phyloP scores from a whole-genome alignment of 306 rosid genomes.

The Fragaria ananassa region DNA sequence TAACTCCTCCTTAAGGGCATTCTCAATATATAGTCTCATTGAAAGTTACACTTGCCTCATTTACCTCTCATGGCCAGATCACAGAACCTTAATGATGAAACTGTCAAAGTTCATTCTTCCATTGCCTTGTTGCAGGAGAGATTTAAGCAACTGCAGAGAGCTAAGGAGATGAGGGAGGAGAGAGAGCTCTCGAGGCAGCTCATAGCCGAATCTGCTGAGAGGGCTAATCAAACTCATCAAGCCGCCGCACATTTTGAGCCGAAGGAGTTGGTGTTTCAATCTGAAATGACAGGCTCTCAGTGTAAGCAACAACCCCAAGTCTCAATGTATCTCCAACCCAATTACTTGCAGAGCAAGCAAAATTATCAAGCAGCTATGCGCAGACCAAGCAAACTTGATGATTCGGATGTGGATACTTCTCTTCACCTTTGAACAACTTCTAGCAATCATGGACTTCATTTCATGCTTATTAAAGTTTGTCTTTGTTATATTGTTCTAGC shows the following conservation, averaged over 20 bases:
- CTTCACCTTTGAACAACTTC: slow-evolving; percentile 2
- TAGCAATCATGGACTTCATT: neutral
- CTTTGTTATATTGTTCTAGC: slow-evolving; percentile 6
- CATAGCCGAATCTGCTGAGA: slow-evolving; percentile 11
- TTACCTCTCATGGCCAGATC: slow-evolving; percentile 29
- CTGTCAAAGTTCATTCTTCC: slow-evolving; percentile 44
- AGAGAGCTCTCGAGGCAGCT: slow-evolving; percentile 46
- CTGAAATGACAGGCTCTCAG: slow-evolving; percentile 31
- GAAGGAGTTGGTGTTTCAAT: slow-evolving; percentile 30
- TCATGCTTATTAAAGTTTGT: neutral
- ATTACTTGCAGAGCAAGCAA: slow-evolving; percentile 29
- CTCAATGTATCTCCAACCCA: slow-evolving; percentile 13
- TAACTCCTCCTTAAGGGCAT: slow-evolving; percentile 10
- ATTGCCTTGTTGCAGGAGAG: slow-evolving; percentile 86
- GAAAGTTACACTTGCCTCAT: neutral
- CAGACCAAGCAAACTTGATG: slow-evolving; percentile 22
- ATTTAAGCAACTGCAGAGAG: slow-evolving; percentile 73
- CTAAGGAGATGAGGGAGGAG: slow-evolving; percentile 81
- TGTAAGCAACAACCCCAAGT: slow-evolving; percentile 21
- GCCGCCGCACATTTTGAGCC: slow-evolving; percentile 21
- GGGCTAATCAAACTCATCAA: neutral
- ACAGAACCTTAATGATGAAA: slow-evolving; percentile 30
- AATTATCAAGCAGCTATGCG: slow-evolving; percentile 20
- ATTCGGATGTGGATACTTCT: slow-evolving; percentile 11
- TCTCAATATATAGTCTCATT: neutral